Conservation (phyloP, 768 basidiomycete genomes). For the Agaricus sinodeliciosus region DNA sequence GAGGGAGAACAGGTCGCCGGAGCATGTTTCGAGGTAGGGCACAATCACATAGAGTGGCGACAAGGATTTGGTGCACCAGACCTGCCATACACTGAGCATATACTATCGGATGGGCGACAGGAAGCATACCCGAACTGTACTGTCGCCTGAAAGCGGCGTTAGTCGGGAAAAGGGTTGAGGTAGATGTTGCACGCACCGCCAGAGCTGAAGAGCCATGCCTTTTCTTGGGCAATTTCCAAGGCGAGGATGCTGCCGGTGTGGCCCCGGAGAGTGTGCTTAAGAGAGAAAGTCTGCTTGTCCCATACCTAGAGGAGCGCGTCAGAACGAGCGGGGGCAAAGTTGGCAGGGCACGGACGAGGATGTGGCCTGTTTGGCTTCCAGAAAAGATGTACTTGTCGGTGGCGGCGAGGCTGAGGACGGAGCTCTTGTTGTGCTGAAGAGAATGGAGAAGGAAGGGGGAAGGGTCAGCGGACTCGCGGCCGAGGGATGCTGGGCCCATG, state of each 20-base stretch:
- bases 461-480: conserved; percentile 41
- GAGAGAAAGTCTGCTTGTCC: conserved; percentile 65
- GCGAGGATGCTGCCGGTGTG: conserved; percentile 83
- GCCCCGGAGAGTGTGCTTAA: conserved; percentile 65
- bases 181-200: conserved; percentile 48
- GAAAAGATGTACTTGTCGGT: conserved; percentile 72
- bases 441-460: conserved; percentile 50
- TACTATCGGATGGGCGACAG: background rate
- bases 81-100: conserved; percentile 31
- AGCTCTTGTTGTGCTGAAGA: conserved; percentile 61
- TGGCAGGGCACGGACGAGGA: conserved; percentile 45
- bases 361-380: conserved; percentile 73
- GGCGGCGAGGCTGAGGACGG: conserved; percentile 71
- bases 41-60: conserved; percentile 63
- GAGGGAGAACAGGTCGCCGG: conserved; percentile 85
- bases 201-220: conserved; percentile 84
- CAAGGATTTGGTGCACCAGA: conserved; percentile 75
- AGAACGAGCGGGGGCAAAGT: conserved; percentile 13
- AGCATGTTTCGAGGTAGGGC: conserved; percentile 72
- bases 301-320: conserved; percentile 56
- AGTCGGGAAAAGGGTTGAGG: conserved; percentile 1
- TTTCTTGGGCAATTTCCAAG: conserved; percentile 67
- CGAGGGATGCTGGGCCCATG: conserved; percentile 46
- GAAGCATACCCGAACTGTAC: conserved; percentile 69
- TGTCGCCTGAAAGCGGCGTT: conserved; percentile 57